These are phyloP conservation scores for Chlorella sp. DNA, from an alignment of 139 green algal species.

Conservation along the genomic window DNA sequence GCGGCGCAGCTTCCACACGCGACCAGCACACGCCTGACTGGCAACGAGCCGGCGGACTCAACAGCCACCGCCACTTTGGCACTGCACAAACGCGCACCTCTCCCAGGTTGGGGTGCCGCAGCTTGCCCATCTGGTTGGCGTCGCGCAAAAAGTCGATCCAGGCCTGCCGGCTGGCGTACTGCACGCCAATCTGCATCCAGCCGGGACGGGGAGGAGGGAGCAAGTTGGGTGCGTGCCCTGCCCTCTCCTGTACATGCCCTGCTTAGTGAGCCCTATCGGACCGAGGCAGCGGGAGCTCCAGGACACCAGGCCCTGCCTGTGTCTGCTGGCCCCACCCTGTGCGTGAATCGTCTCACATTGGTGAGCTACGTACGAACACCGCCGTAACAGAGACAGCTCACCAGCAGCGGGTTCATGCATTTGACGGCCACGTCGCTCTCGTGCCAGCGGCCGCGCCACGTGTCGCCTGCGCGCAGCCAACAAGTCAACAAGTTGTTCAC, in stretches of 20 bases:
- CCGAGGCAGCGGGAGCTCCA: too few relatives aligned
- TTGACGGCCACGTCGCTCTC: slow-evolving; percentile 62
- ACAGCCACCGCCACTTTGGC: background rate
- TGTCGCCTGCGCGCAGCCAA: slow-evolving; percentile 34
- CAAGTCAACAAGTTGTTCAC: too few relatives aligned
- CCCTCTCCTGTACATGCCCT: too few relatives aligned
- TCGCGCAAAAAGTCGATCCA: slow-evolving; percentile 57
- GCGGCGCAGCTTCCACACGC: too few relatives aligned
- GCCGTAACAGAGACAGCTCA: background rate
- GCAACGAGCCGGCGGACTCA: too few relatives aligned
- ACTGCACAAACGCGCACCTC: slow-evolving; percentile 36
- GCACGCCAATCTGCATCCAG: slow-evolving; percentile 11
- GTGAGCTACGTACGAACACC: too few relatives aligned
- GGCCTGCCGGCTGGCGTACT: slow-evolving; percentile 14
- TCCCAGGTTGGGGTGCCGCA: slow-evolving; percentile 66
- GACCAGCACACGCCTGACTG: too few relatives aligned
- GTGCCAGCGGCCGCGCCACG: slow-evolving; percentile 67
- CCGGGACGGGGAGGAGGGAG: background rate
- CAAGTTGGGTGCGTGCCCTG: too few relatives aligned
- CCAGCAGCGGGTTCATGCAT: slow-evolving; percentile 26
- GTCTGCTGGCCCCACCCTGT: too few relatives aligned
- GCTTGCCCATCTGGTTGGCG: slow-evolving; percentile 51
- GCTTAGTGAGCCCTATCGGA: too few relatives aligned
- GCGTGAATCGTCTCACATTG: too few relatives aligned
- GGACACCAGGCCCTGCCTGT: too few relatives aligned